Conservation (phyloP, 2,329 filamentous ascomycete species). For the Botrytis sinoallii region DNA sequence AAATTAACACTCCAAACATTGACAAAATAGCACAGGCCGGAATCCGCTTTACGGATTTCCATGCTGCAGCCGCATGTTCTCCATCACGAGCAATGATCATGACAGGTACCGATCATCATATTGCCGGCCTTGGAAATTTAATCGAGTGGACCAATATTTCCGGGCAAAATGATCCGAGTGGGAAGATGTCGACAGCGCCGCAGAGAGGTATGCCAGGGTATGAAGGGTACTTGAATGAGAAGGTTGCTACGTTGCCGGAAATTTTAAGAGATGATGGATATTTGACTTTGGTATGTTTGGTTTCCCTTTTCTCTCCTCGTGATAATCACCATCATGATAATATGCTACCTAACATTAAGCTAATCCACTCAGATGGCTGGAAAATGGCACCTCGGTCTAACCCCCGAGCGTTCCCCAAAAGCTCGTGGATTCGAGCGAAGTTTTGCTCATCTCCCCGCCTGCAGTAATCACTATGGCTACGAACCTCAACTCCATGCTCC, state of each 20-base stretch:
- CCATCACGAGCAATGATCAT: constrained; percentile 50
- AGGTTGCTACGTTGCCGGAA: constrained; percentile 50
- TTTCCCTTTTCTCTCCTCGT: background rate
- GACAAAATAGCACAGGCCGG: constrained; percentile 50
- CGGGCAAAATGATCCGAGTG: constrained; percentile 22
- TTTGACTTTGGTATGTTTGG: constrained; percentile 45
- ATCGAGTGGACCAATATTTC: constrained; percentile 37
- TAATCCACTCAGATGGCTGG: background rate
- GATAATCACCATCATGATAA: background rate
- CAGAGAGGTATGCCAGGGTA: constrained; percentile 50
- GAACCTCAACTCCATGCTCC: background rate
- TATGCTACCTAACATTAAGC: rapidly evolving
- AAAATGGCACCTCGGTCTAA: background rate
- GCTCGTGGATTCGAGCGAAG: background rate
- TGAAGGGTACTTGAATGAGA: constrained; percentile 54
- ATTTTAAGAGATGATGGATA: constrained; percentile 51
- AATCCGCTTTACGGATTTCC: constrained; percentile 56
- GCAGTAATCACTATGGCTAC: background rate
- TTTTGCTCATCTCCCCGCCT: background rate
- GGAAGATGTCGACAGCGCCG: constrained; percentile 36
- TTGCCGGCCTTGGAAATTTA: constrained; percentile 41
- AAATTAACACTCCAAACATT: constrained; percentile 57
- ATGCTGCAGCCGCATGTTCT: constrained; percentile 54
- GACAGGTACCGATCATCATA: constrained; percentile 54
- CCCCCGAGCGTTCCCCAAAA: background rate